Base-by-base conservation (phyloP, 805 yeast genomes). In the Yamadazyma endophytica region DNA sequence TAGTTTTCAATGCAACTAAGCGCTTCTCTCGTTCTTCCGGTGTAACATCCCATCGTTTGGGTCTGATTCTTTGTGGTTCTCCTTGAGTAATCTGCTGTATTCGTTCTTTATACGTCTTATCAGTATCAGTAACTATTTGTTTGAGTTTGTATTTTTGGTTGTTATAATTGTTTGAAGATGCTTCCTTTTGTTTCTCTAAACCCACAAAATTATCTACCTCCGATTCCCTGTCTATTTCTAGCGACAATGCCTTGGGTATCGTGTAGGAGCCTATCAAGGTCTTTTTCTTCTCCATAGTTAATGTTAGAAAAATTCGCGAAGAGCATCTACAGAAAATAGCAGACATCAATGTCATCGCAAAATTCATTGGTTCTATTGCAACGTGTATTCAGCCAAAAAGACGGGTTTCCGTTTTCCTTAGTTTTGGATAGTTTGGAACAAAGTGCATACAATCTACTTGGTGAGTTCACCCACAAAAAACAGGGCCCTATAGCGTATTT, bases 371-470 rank as follows among this genome's bases (percentile, higher is more conserved):
- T 82, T 19, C 61, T 88, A 5, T 62, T 89, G 34, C 76, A 70
- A 27, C 61, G 97, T 36, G 61, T 86, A 5, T 54, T 92, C 3
- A 57, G 78, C 3, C 58, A 85, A 31, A 83, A 79, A 42, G 97
- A 92, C 47, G 56, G 56, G 14, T 73, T 90, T 0, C 94, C 95
- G 0, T 73, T 90, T 33, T 54, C 86, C 3, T 64, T 90, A 4
- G 63, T 82, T 4, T 49, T 74, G 6, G 97, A 92, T 52, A 69
- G 83, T 1, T 56, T 87, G 7, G 62, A 71, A 0, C 96, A 89
- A 52, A 75, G 92, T 0, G 75, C 87, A 0, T 44, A 58, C 18
- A 46, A 61, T 27, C 54, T 89, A 9, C 47, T 84, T 1, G 49
- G 58, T 17, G 96, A 87, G 49, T 65, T 88, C 28, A 54, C 69